Evolutionary conservation across 2,329 filamentous ascomycete genomes (phyloP).

Genomic region (Teratosphaeriaceae sp.): DNA sequence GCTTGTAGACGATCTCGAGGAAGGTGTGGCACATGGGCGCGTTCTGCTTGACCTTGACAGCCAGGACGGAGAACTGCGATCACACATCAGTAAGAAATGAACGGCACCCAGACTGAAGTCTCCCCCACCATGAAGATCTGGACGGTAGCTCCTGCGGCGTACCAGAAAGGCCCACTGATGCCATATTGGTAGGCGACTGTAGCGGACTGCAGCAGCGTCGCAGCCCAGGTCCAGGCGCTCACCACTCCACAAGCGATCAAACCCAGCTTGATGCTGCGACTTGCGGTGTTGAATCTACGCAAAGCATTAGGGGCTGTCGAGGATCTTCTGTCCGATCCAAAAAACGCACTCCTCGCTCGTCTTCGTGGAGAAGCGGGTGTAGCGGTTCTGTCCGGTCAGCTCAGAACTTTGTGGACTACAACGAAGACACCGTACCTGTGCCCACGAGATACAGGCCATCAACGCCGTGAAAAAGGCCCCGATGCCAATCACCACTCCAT

Average conservation of each 20-base stretch:
- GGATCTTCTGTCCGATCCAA: too few species aligned
- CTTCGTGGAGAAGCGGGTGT: slow-evolving; percentile 52
- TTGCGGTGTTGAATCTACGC: slow-evolving; percentile 81
- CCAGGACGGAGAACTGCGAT: slow-evolving; percentile 5
- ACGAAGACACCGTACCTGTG: background rate
- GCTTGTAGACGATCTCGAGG: slow-evolving; percentile 14
- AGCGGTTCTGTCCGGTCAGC: slow-evolving; percentile 25
- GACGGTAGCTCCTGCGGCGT: slow-evolving; percentile 63
- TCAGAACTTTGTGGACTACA: background rate
- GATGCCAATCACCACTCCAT: slow-evolving; percentile 67
- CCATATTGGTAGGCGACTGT: slow-evolving; percentile 43
- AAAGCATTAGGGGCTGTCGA: too few species aligned
- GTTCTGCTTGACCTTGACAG: slow-evolving; percentile 5
- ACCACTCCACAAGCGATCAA: slow-evolving; percentile 80
- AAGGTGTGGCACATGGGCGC: slow-evolving; percentile 25
- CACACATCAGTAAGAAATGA: slow-evolving; percentile 56
- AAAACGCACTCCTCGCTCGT: slow-evolving; percentile 89
- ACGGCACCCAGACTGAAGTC: background rate
- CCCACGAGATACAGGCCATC: slow-evolving; percentile 14
- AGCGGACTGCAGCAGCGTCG: slow-evolving; percentile 28
- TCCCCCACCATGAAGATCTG: slow-evolving; percentile 61
- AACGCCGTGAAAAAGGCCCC: slow-evolving; percentile 60
- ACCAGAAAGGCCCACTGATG: slow-evolving; percentile 58
- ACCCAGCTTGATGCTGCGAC: slow-evolving; percentile 77
- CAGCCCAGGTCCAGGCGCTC: slow-evolving; percentile 73